These are phyloP conservation scores for Boechera retrofracta DNA, from an alignment of 345 rosid genomes.

Conservation along the genomic window DNA sequence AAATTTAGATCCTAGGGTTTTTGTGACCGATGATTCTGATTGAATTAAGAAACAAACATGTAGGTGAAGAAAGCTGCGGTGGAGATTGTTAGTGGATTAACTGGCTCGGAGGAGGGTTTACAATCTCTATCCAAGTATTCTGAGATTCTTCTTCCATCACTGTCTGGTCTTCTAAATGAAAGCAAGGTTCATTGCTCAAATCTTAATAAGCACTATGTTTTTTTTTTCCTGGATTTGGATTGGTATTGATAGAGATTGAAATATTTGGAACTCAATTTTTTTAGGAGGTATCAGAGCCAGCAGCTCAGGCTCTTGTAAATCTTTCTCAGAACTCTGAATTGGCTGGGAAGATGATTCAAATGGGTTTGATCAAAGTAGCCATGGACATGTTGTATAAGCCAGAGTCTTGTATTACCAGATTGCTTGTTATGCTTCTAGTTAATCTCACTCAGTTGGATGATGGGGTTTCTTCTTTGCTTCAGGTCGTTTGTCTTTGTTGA, in stretches of 20 bases:
- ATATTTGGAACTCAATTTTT: conserved; percentile 20
- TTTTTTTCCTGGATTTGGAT: conserved; percentile 11
- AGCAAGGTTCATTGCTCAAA: conserved; percentile 57
- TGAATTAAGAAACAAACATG: background rate
- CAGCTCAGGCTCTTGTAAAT: conserved; percentile 86
- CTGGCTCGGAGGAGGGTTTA: conserved; percentile 85
- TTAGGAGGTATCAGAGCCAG: conserved; percentile 90
- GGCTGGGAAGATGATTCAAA: conserved; percentile 68
- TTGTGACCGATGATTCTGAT: conserved; percentile 14
- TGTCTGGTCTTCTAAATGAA: conserved; percentile 65
- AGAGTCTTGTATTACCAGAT: conserved; percentile 54
- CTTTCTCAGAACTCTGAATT: conserved; percentile 75
- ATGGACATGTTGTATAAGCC: conserved; percentile 83
- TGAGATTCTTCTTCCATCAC: conserved; percentile 57
- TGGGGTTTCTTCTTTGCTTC: conserved; percentile 83
- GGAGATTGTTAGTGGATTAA: conserved; percentile 77
- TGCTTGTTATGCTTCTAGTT: conserved; percentile 89
- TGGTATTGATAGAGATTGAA: conserved; percentile 20
- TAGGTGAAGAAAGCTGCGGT: conserved; percentile 92
- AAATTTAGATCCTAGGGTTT: conserved; percentile 22
- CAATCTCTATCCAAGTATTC: conserved; percentile 66
- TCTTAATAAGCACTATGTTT: background rate
- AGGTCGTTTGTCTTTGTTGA: conserved; percentile 55
- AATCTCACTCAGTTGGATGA: conserved; percentile 84
- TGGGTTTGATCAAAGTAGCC: conserved; percentile 63